A percentile compares a stretch with the other conserved stretches of the same genome.
These are phyloP conservation scores for Epichloe scottii DNA, from an alignment of 2,329 filamentous ascomycete species.

Conservation along the genomic window DNA sequence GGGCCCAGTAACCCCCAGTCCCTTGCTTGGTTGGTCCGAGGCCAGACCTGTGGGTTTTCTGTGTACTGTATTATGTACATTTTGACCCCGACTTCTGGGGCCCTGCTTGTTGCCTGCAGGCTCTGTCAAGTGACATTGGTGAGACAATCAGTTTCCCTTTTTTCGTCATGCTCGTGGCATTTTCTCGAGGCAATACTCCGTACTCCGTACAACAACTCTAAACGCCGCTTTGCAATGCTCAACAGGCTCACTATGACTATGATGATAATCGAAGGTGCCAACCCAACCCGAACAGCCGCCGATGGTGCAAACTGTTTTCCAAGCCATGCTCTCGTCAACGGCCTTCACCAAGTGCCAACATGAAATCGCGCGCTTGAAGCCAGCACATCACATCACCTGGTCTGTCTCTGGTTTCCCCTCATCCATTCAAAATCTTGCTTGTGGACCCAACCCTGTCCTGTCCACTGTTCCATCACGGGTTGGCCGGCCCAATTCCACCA, in stretches of 20 bases:
- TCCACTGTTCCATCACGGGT: neutral
- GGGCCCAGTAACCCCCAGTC: neutral
- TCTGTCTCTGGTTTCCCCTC: neutral
- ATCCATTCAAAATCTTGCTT: neutral
- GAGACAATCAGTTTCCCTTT: no score
- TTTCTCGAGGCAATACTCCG: no score
- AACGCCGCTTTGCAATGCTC: no score
- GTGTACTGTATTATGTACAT: no score
- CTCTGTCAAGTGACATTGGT: no score
- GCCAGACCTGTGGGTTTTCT: neutral
- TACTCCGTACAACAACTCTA: no score
- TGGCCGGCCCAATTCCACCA: neutral
- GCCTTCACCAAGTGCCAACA: neutral
- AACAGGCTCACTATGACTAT: no score
- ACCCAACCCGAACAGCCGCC: neutral
- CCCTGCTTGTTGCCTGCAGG: no score
- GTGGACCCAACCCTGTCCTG: neutral
- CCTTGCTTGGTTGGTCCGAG: neutral
- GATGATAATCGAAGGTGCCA: no score
- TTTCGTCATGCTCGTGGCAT: no score
- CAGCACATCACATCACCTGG: slow-evolving; percentile 1
- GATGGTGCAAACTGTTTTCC: neutral
- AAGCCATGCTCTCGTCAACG: neutral
- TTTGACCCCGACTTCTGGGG: no score
- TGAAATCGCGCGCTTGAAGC: neutral